Conservation (phyloP, 495 filamentous ascomycete species). For the Articulospora tetracladia region DNA sequence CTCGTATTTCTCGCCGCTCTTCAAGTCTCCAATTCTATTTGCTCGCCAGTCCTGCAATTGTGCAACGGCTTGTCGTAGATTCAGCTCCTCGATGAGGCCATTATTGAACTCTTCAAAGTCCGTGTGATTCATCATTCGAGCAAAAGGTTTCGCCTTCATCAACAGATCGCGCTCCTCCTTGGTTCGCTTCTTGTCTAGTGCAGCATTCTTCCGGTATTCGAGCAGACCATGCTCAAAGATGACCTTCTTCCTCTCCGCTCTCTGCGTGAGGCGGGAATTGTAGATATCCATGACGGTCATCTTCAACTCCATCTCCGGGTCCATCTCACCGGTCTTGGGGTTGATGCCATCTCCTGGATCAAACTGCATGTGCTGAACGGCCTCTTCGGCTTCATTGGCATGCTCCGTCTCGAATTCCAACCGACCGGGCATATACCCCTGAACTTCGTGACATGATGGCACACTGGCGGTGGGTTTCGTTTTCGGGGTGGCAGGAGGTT, state of each 20-base stretch:
- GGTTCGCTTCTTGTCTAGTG: conserved; percentile 86
- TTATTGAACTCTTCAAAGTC: conserved; percentile 86
- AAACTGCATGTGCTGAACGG: conserved; percentile 97
- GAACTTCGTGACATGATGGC: conserved; percentile 93
- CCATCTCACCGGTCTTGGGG: conserved; percentile 72
- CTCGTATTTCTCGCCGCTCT: conserved; percentile 91
- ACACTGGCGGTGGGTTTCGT: conserved; percentile 93
- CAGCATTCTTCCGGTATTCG: conserved; percentile 85
- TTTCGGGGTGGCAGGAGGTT: conserved; percentile 80
- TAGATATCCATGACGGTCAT: conserved; percentile 99
- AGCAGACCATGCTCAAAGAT: conserved; percentile 93
- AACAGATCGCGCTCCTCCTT: conserved; percentile 91
- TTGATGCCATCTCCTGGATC: conserved; percentile 93
- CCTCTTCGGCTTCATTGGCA: conserved; percentile 96
- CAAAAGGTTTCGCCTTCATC: conserved; percentile 92
- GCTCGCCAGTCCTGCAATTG: conserved; percentile 95
- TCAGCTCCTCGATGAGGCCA: conserved; percentile 83
- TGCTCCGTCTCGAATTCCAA: conserved; percentile 98
- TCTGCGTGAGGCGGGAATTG: conserved; percentile 83
- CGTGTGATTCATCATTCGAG: conserved; percentile 88
- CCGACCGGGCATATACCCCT: conserved; percentile 97
- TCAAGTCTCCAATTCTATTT: conserved; percentile 75
- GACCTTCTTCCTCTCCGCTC: conserved; percentile 93
- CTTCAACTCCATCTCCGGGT: conserved; percentile 95
- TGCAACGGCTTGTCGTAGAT: conserved; percentile 80